phyloP scores from a whole-genome alignment of 345 rosid genomes.

The Acer campestre region DNA sequence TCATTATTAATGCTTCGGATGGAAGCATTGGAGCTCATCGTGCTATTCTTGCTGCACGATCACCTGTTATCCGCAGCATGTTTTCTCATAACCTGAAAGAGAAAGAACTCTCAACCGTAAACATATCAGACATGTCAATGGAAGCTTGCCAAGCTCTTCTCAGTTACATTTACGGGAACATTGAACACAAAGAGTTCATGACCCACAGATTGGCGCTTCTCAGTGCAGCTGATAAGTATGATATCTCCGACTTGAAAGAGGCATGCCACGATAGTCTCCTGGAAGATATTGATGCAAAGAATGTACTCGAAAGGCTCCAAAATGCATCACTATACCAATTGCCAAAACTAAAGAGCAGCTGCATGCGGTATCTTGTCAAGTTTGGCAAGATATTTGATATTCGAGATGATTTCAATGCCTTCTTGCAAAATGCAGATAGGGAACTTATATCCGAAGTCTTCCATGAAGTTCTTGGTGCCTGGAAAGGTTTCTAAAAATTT shows the following conservation, averaged over 20 bases:
- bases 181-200: constrained; percentile 67
- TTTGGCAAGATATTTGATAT: constrained; percentile 92
- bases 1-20: constrained; percentile 64
- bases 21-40: constrained; percentile 94
- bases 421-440: constrained; percentile 77
- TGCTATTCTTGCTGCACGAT: constrained; percentile 84
- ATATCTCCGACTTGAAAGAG: constrained; percentile 74
- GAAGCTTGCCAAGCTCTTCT: constrained; percentile 84
- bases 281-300: constrained; percentile 79
- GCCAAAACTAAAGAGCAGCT: constrained; percentile 70
- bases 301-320: constrained; percentile 91
- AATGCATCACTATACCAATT: constrained; percentile 65
- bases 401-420: constrained; percentile 69
- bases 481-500: constrained; percentile 80
- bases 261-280: constrained; percentile 83
- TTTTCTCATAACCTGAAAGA: constrained; percentile 87
- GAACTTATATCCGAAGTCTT: constrained; percentile 83
- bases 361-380: constrained; percentile 89
- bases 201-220: constrained; percentile 74
- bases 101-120: constrained; percentile 73
- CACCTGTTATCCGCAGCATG: constrained; percentile 92
- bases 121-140: constrained; percentile 78
- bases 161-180: constrained; percentile 77
- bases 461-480: constrained; percentile 75
- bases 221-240: constrained; percentile 86